These are phyloP conservation scores for Tricholomella constricta DNA, from an alignment of 768 basidiomycete genomes.

Conservation along the genomic window DNA sequence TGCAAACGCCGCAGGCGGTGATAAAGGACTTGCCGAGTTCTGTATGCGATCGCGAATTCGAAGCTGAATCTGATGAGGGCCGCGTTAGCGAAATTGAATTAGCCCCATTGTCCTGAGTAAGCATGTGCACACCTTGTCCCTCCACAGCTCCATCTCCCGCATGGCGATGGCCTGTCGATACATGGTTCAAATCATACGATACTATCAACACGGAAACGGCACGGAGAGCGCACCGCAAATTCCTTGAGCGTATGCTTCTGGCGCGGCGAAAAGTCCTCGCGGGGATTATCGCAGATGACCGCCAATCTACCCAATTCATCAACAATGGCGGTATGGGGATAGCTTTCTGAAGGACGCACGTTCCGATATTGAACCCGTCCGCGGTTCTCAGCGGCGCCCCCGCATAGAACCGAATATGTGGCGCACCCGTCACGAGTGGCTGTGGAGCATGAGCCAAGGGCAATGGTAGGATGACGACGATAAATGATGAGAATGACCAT, in stretches of 20 bases:
- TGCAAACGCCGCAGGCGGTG: not conserved
- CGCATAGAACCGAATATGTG: constrained; percentile 85
- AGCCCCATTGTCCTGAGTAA: not conserved
- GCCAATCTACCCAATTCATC: constrained; percentile 55
- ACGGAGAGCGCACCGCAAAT: constrained; percentile 63
- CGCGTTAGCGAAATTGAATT: not conserved
- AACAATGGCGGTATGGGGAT: not conserved
- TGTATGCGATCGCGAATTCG: constrained; percentile 91
- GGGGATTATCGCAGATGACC: constrained; percentile 81
- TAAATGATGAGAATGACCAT: not conserved
- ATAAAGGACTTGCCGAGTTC: constrained; percentile 61
- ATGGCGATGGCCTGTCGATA: constrained; percentile 70
- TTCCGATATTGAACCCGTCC: constrained; percentile 90
- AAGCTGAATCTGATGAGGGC: constrained; percentile 68
- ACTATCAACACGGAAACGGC: not conserved
- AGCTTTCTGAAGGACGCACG: constrained; percentile 45
- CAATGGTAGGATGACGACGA: not conserved
- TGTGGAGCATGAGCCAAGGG: constrained; percentile 25
- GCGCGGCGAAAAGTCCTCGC: constrained; percentile 83
- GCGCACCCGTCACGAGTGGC: constrained; percentile 70
- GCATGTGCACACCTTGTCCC: constrained; percentile 68
- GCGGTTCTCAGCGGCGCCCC: constrained; percentile 87
- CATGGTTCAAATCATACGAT: not conserved
- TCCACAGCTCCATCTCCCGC: constrained; percentile 95
- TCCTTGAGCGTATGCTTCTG: constrained; percentile 93